phyloP scores from a whole-genome alignment of 768 basidiomycete genomes.

The Udeniomyces megalosporus region DNA sequence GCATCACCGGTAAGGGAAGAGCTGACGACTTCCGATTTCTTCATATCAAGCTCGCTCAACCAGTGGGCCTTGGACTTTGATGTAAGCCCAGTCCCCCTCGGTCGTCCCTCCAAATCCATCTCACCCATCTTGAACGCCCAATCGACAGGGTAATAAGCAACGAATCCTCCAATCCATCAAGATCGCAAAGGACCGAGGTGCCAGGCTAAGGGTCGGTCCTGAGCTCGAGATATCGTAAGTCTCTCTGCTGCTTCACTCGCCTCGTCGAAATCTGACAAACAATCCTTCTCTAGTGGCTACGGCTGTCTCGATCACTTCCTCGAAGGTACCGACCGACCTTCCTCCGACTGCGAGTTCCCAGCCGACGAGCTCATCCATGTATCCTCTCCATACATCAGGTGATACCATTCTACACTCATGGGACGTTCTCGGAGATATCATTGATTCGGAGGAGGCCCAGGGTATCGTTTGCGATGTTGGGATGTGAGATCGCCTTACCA shows the following conservation, averaged over 20 bases:
- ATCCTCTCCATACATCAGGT: constrained; percentile 40
- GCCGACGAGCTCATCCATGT: background rate
- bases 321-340: constrained; percentile 47
- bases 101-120: background rate
- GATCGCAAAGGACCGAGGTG: constrained; percentile 74
- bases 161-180: constrained; percentile 75
- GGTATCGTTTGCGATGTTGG: constrained; percentile 95
- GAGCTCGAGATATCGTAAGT: constrained; percentile 86
- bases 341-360: background rate
- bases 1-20: background rate
- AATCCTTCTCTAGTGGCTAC: constrained; percentile 52
- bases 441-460: constrained; percentile 55
- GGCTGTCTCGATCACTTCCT: constrained; percentile 96
- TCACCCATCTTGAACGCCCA: background rate
- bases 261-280: background rate
- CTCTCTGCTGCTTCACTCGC: background rate
- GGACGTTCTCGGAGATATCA: constrained; percentile 88
- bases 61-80: constrained; percentile 97
- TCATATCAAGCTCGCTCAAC: constrained; percentile 67
- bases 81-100: constrained; percentile 34
- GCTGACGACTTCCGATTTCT: background rate
- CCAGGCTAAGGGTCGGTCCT: constrained; percentile 82
- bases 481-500: constrained; percentile 44
- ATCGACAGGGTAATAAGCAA: constrained; percentile 67
- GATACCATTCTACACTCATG: constrained; percentile 93